Base-by-base conservation (phyloP, 2,329 filamentous ascomycete genomes). In the Colletotrichum sp. region DNA sequence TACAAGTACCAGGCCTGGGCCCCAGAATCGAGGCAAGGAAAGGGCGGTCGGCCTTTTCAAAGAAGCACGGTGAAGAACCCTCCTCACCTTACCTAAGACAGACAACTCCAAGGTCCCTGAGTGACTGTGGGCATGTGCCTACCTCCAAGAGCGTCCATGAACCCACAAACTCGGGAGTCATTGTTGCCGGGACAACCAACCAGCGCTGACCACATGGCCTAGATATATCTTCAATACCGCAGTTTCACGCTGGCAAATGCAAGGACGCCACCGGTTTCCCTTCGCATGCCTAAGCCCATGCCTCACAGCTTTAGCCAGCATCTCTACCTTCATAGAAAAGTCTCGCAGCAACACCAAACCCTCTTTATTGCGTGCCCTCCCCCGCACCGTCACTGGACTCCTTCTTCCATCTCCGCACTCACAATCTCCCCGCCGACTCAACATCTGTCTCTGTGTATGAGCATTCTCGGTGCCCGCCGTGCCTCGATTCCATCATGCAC, bases 131-230 rank as follows among this genome's bases (percentile, higher is more conserved):
- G 55, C 15, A 25, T 16, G 58, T 58, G 27, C 55, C 10, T 30
- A 28, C 55, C 15, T 30, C 3, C 16, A 10, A n/a, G 43, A 18
- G 32, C 36, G 25, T 70, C 60, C 66, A 27, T 32, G 36, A 62
- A 70, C 25, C 66, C 36, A 70, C 56, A 67, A 55, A 16, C 28
- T 32, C 32, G 34, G 66, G 43, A 73, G 58, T 52, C 70, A 69
- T 60, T 22, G 74, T 76, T 76, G 74, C 74, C 70, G 61, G n/a
- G 74, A 76, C 74, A 76, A 76, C 74, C 65, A 74, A 73, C 70
- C 43, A 74, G 43, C 39, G 43, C 58, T 36, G 28, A 74, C 71
- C 70, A 76, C 73, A 76, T 74, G 70, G 64, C 65, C 34, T 30
- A 74, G 70, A 61, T 74, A 76, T 74, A 74, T 68, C 64, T 39